A percentile compares a stretch with the other conserved stretches of the same genome.
Evolutionary conservation across 169 alveolate genomes (phyloP).

Genomic region (Plasmodium coatneyi): DNA sequence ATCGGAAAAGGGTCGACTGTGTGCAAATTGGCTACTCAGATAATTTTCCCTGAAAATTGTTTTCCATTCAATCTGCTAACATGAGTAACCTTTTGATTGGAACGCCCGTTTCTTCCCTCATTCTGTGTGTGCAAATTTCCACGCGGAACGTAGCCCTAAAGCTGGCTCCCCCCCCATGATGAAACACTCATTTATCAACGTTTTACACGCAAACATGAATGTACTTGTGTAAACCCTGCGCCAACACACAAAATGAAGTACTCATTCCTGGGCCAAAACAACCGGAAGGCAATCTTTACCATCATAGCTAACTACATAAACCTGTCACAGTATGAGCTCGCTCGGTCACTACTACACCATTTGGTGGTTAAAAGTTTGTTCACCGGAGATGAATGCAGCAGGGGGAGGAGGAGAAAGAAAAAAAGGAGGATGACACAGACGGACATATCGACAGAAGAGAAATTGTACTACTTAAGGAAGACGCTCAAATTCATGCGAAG

Average conservation of each 20-base stretch:
- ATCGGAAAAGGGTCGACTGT: neutral
- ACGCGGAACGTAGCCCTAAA: neutral
- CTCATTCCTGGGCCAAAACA: constrained; percentile 1
- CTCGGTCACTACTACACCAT: constrained; percentile 20
- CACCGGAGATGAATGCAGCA: neutral
- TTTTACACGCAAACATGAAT: neutral
- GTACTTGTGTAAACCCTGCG: neutral
- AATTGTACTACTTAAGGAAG: constrained; percentile 7
- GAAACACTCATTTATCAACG: neutral
- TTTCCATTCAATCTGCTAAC: neutral
- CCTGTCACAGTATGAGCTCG: constrained; percentile 43
- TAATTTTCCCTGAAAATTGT: too few relatives aligned
- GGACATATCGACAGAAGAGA: neutral
- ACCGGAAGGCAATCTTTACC: neutral
- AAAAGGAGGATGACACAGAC: neutral
- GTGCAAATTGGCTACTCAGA: neutral
- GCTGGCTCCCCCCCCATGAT: neutral
- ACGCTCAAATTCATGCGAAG: constrained; percentile 36
- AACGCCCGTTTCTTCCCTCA: neutral
- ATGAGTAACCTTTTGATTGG: neutral
- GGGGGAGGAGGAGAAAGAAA: neutral
- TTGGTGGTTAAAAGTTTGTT: neutral
- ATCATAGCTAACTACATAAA: constrained; percentile 25
- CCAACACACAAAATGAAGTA: neutral
- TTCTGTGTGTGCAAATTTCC: neutral